A percentile compares a stretch with the other conserved stretches of the same genome.
Evolutionary conservation across 2,329 filamentous ascomycete species (phyloP).

Genomic region (Aureobasidium sp.): DNA sequence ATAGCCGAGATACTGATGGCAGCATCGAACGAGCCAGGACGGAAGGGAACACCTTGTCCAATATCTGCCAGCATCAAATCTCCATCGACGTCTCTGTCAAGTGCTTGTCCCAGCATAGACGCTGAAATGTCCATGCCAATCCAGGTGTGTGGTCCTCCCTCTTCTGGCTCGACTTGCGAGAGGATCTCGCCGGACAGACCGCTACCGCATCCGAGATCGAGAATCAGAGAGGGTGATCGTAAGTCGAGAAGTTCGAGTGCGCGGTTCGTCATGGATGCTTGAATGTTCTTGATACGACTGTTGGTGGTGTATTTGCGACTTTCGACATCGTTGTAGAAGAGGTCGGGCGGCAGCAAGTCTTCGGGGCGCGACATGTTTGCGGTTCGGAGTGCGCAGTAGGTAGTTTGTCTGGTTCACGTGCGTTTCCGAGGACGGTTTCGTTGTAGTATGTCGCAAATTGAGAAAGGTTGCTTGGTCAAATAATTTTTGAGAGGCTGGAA

Average conservation of each 20-base stretch:
- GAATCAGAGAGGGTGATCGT: slow-evolving; percentile 69
- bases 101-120: slow-evolving; percentile 92
- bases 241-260: slow-evolving; percentile 88
- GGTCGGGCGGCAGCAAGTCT: slow-evolving; percentile 87
- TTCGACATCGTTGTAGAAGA: slow-evolving; percentile 94
- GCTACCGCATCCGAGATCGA: slow-evolving; percentile 94
- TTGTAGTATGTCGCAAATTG: background rate
- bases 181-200: slow-evolving; percentile 93
- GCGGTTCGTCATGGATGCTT: slow-evolving; percentile 87
- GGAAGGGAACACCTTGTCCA: slow-evolving; percentile 89
- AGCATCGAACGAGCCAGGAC: slow-evolving; percentile 85
- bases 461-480: background rate
- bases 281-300: slow-evolving; percentile 90
- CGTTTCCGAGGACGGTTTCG: background rate
- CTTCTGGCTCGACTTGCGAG: slow-evolving; percentile 56
- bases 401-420: background rate
- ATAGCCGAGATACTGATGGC: slow-evolving; percentile 91
- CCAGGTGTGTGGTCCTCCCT: slow-evolving; percentile 86
- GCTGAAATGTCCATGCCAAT: slow-evolving; percentile 94
- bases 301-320: slow-evolving; percentile 96
- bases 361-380: slow-evolving; percentile 88
- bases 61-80: slow-evolving; percentile 93
- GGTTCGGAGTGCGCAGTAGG: background rate
- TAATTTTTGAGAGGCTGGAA: background rate
- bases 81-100: slow-evolving; percentile 85